Conservation (phyloP, 495 filamentous ascomycete species). For the Copromyces sp. region DNA sequence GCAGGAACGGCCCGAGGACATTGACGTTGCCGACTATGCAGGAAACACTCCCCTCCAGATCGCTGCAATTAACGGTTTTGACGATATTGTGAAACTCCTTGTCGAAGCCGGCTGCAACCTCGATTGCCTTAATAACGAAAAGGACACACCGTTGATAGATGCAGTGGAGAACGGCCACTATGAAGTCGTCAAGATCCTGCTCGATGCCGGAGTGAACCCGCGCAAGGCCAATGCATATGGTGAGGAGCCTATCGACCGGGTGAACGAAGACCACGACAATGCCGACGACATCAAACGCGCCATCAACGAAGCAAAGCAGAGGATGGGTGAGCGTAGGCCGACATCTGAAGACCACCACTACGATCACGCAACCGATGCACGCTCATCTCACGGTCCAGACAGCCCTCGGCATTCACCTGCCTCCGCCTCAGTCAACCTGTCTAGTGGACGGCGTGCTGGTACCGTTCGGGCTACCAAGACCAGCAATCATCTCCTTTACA, state of each 20-base stretch:
- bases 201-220: constrained; percentile 82
- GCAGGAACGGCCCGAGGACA: constrained; percentile 68
- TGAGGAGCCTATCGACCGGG: constrained; percentile 74
- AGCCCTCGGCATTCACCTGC: constrained; percentile 57
- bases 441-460: constrained; percentile 29
- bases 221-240: constrained; percentile 77
- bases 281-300: constrained; percentile 46
- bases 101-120: constrained; percentile 73
- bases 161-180: constrained; percentile 90
- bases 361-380: constrained; percentile 41
- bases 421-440: constrained; percentile 19
- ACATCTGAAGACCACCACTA: constrained; percentile 54
- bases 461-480: constrained; percentile 44
- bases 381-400: constrained; percentile 57
- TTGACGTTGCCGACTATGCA: constrained; percentile 85
- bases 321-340: constrained; percentile 39
- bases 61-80: constrained; percentile 72
- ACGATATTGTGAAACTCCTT: constrained; percentile 71
- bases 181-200: constrained; percentile 76
- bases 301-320: constrained; percentile 44
- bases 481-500: constrained; percentile 44
- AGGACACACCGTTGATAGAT: constrained; percentile 90
- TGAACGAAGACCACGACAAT: constrained; percentile 58
- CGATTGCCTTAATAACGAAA: constrained; percentile 69
- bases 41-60: constrained; percentile 91